Evolutionary conservation across 495 filamentous ascomycete genomes (phyloP).

Genomic region (Penicillium goetzii): DNA sequence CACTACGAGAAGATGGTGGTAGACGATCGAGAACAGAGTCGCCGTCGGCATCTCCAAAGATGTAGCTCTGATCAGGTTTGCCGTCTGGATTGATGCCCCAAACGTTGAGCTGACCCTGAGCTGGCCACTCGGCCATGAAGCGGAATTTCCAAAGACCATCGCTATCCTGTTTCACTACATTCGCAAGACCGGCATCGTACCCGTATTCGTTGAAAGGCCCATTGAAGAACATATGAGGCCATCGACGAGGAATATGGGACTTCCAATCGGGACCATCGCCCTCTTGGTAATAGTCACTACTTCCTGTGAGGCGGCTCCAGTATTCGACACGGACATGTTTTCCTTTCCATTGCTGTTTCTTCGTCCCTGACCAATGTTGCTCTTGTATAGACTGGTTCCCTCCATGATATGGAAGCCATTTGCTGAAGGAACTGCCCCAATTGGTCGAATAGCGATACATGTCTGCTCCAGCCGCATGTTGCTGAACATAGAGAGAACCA

Average conservation of each 20-base stretch:
- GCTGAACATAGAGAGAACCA: conserved; percentile 54
- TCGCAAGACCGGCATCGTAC: conserved; percentile 65
- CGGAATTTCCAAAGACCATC: conserved; percentile 63
- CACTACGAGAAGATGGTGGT: conserved; percentile 61
- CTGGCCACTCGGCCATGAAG: conserved; percentile 69
- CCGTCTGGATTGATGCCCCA: conserved; percentile 73
- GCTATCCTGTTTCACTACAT: conserved; percentile 55
- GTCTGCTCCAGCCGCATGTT: conserved; percentile 66
- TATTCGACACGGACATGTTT: conserved; percentile 71
- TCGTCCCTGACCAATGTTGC: conserved; percentile 63
- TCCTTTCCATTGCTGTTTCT: conserved; percentile 64
- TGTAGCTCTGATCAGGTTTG: conserved; percentile 60
- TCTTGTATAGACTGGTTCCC: conserved; percentile 49
- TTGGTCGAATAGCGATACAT: conserved; percentile 67
- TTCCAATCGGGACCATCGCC: conserved; percentile 55
- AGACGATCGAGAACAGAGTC: conserved; percentile 66
- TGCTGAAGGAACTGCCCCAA: conserved; percentile 62
- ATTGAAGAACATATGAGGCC: conserved; percentile 68
- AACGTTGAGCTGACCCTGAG: conserved; percentile 64
- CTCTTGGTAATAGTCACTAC: conserved; percentile 66
- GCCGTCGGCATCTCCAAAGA: conserved; percentile 64
- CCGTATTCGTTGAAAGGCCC: conserved; percentile 71
- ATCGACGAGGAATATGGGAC: conserved; percentile 47
- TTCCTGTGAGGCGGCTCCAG: conserved; percentile 66
- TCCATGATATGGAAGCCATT: conserved; percentile 61